Evolutionary conservation across 2,329 filamentous ascomycete genomes (phyloP), one percentile per base, ranked within the genome.

Genomic region (Arthrobotrys iridis): DNA sequence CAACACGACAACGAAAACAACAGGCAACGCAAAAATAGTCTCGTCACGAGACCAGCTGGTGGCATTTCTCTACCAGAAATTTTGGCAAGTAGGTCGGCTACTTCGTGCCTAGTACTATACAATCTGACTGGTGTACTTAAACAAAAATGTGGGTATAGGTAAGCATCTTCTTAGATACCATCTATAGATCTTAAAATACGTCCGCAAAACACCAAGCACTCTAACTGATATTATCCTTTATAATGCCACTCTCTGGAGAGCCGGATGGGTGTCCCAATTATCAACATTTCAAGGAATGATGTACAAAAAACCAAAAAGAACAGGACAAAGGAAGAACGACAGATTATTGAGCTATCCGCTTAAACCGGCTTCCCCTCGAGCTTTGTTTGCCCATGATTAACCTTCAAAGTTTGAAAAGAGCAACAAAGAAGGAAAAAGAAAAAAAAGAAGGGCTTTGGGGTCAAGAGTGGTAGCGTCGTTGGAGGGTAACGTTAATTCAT

Each of bases 241-340:
- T n/a, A n/a, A n/a, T 55, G 48, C 28, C 28, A 10, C 22, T 24
- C 11, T 20, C 18, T 58, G 33, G 33, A n/a, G 13, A n/a, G 24
- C 4, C 13, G 5, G 6, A 18, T 20, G 20, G 55, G 7, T 11
- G 20, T 43, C 20, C 24, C 22, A 13, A 30, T 6, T 62, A 62
- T 62, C 58, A 48, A 48, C 58, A 62, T 33, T 62, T 35, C 41
- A 50, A 50, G 28, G 64, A 52, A 60, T 68, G 22, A 60, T 62
- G 55, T 33, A 55, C 24, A 43, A 22, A 59, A 58, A 30, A n/a
- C 41, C n/a, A 20, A 26, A 60, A 67, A 52, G 37, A 28, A 43
- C 15, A 59, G 48, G 30, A 48, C 46, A 67, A 48, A 41, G 10
- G 33, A 52, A 41, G 45, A 60, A 43, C 28, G 11, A 59, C 22